These are phyloP conservation scores for Aspergillus sp. DNA, from an alignment of 2,329 filamentous ascomycete genomes.

Conservation along the genomic window DNA sequence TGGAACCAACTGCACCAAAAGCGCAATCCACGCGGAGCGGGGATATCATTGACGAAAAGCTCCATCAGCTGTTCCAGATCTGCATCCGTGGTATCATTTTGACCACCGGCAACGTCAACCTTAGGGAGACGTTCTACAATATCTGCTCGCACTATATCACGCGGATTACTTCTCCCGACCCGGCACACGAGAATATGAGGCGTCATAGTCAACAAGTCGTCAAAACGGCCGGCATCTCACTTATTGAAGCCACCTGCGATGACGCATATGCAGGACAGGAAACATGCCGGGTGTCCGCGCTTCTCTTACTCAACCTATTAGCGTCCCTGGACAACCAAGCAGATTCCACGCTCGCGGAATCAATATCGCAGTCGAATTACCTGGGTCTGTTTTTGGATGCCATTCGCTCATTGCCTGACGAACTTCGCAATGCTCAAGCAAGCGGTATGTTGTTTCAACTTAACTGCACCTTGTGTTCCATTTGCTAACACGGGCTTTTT, in stretches of 20 bases:
- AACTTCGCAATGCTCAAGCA: conserved; percentile 54
- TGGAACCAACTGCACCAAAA: conserved; percentile 29
- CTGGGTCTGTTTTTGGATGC: conserved; percentile 84
- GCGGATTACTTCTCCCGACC: conserved; percentile 48
- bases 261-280: conserved; percentile 82
- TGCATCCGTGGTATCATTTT: conserved; percentile 72
- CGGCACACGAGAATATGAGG: conserved; percentile 41
- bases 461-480: background rate
- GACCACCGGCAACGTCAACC: conserved; percentile 58
- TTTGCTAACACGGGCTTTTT: conserved; percentile 3
- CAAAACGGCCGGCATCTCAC: conserved; percentile 68
- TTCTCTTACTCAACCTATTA: conserved; percentile 73
- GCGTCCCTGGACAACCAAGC: conserved; percentile 66
- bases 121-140: conserved; percentile 81
- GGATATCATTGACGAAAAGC: conserved; percentile 75
- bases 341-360: conserved; percentile 66
- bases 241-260: conserved; percentile 83
- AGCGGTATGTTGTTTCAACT: conserved; percentile 41
- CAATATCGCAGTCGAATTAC: conserved; percentile 79
- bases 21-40: conserved; percentile 42
- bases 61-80: conserved; percentile 85
- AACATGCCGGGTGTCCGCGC: conserved; percentile 71
- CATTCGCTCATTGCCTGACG: conserved; percentile 65
- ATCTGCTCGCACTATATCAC: conserved; percentile 82
- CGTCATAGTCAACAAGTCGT: conserved; percentile 58